Percentiles rank a stretch among this genome's conserved stretches.
Evolutionary conservation across 2,329 filamentous ascomycete species (phyloP).

Genomic region (Aschersonia sp.): DNA sequence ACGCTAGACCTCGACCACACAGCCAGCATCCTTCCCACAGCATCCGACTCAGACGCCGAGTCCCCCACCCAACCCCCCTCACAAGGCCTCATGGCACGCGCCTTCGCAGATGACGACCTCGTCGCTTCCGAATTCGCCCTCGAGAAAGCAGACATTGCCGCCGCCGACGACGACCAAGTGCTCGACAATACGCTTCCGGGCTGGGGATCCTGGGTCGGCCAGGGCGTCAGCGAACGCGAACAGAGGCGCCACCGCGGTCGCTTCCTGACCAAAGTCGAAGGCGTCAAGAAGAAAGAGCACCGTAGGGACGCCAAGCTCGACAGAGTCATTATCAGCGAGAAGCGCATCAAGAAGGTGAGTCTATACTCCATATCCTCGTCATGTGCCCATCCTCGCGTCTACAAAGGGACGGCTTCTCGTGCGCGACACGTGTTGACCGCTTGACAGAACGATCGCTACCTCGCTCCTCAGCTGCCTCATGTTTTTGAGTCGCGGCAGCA

Average conservation of each 20-base stretch:
- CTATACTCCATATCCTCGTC: conserved; percentile 2
- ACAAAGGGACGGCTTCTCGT: too few species aligned
- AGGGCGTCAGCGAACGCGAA: conserved; percentile 60
- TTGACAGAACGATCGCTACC: conserved; percentile 64
- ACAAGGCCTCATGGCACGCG: conserved; percentile 24
- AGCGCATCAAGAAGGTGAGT: conserved; percentile 68
- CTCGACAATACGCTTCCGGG: conserved; percentile 78
- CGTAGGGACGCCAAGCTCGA: conserved; percentile 73
- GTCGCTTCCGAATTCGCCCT: conserved; percentile 56
- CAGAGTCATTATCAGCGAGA: conserved; percentile 86
- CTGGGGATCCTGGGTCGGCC: conserved; percentile 87
- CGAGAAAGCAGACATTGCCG: conserved; percentile 60
- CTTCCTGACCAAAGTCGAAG: conserved; percentile 53
- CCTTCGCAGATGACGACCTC: conserved; percentile 83
- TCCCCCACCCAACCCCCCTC: conserved; percentile 33
- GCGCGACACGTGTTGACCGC: too few species aligned
- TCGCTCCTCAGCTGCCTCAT: conserved; percentile 72
- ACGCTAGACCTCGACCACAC: conserved; percentile 26
- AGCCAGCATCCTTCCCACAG: conserved; percentile 19
- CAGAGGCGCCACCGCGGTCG: conserved; percentile 48
- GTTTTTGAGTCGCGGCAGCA: conserved; percentile 78
- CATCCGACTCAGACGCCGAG: conserved; percentile 17
- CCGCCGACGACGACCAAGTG: conserved; percentile 71
- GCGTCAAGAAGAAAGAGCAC: conserved; percentile 60
- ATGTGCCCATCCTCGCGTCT: neutral